phyloP scores from a whole-genome alignment of 2,329 filamentous ascomycete genomes.

The Fusarium mangiferae region DNA sequence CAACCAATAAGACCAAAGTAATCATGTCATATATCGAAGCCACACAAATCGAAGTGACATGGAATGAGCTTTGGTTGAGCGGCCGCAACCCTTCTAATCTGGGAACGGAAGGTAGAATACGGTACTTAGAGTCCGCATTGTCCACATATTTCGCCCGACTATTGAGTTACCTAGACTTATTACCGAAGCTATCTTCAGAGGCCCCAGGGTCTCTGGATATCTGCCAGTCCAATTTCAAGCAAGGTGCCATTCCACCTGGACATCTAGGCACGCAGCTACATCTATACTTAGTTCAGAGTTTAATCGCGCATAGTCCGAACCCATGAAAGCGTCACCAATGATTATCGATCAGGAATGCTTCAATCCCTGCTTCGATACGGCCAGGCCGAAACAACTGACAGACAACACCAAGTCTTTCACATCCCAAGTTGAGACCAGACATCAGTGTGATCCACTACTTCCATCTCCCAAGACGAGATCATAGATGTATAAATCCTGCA shows the following conservation, averaged over 20 bases:
- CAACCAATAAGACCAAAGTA: background rate
- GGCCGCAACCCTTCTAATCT: background rate
- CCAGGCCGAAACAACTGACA: background rate
- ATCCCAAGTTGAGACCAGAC: accelerated
- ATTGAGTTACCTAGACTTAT: too few relatives aligned
- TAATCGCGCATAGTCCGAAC: background rate
- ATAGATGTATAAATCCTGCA: background rate
- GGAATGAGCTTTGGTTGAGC: background rate
- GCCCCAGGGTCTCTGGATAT: background rate
- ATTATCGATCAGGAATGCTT: too few relatives aligned
- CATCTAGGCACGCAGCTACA: background rate
- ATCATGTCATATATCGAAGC: background rate
- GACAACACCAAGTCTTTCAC: background rate
- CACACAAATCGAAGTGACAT: background rate
- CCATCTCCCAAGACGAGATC: accelerated
- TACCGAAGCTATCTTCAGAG: background rate
- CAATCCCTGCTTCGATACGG: background rate
- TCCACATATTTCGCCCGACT: background rate
- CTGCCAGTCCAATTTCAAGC: background rate
- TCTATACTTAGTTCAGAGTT: background rate
- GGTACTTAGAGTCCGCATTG: background rate
- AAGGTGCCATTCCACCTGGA: accelerated
- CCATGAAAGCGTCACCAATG: background rate
- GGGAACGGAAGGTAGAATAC: background rate
- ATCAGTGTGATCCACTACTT: background rate